Evolutionary conservation across 225 moss, liverwort and hornwort species (phyloP).

Genomic region (Pleurozium schreberi): DNA sequence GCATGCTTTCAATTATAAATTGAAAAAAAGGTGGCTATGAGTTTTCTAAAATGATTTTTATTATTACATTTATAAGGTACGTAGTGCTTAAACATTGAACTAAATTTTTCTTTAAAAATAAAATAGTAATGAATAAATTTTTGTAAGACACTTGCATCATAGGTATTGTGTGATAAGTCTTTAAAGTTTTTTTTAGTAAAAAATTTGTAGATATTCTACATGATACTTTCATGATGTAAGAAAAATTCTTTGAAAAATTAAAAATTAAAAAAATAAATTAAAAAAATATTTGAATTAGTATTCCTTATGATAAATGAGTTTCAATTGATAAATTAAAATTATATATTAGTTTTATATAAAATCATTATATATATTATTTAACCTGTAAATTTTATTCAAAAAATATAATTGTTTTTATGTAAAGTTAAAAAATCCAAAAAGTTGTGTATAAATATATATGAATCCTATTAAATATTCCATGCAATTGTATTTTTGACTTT

Average conservation of each 20-base stretch:
- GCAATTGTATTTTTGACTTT: fast-evolving
- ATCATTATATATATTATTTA: not conserved
- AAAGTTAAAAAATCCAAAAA: not conserved
- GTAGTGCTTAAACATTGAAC: not conserved
- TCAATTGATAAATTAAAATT: too few species aligned
- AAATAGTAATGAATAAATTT: not conserved
- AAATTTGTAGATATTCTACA: not conserved
- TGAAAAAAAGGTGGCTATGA: fast-evolving
- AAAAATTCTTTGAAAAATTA: not conserved
- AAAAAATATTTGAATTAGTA: too few species aligned
- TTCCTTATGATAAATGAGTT: fast-evolving
- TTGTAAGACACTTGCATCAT: not conserved
- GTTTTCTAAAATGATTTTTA: not conserved
- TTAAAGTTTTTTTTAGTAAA: not conserved
- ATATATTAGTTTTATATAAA: not conserved
- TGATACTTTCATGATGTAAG: fast-evolving
- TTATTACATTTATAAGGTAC: not conserved
- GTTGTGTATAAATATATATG: too few species aligned
- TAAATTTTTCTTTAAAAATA: not conserved
- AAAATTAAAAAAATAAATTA: too few species aligned
- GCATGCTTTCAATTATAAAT: not conserved
- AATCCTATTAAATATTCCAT: not conserved
- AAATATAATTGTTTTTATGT: too few species aligned
- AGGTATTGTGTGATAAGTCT: fast-evolving
- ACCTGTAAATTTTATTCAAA: too few species aligned